These are phyloP conservation scores for Ceratobasidium sp. DNA, from an alignment of 1,284 basidiomycete species.

Conservation along the genomic window DNA sequence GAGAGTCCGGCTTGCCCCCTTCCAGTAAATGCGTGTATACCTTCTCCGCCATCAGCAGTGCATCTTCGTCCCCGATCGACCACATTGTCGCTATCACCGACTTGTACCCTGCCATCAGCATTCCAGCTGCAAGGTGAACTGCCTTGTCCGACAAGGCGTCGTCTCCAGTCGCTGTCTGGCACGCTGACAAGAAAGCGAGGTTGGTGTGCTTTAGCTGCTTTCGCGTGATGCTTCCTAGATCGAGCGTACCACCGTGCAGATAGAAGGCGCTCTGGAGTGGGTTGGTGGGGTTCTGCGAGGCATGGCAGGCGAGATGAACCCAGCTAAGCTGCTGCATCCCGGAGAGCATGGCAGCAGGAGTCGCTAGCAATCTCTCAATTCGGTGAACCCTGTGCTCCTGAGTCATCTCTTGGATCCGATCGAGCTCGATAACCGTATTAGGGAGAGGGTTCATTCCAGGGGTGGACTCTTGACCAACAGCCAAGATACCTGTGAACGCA, in stretches of 20 bases:
- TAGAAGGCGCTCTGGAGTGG: neutral
- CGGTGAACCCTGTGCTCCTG: neutral
- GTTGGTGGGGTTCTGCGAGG: neutral
- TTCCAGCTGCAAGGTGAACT: constrained; percentile 21
- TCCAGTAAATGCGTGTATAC: too few species aligned
- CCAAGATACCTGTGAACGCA: neutral
- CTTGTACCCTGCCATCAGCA: neutral
- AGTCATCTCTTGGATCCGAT: neutral
- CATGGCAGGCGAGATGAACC: neutral
- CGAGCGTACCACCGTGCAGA: neutral
- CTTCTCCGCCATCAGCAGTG: too few species aligned
- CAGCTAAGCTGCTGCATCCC: neutral
- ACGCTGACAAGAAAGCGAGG: constrained; percentile 18
- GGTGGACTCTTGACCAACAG: neutral
- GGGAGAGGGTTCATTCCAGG: neutral
- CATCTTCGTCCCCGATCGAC: constrained; percentile 3
- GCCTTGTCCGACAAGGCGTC: neutral
- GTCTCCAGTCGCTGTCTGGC: constrained; percentile 28
- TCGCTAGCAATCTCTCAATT: neutral
- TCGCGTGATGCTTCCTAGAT: neutral
- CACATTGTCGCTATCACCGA: constrained; percentile 13
- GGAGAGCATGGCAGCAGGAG: neutral
- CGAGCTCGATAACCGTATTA: neutral
- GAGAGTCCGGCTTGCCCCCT: too few species aligned
- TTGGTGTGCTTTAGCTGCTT: neutral